Base-by-base conservation (phyloP, 164 flowering plant genomes). In the Magnolia officinalis region DNA sequence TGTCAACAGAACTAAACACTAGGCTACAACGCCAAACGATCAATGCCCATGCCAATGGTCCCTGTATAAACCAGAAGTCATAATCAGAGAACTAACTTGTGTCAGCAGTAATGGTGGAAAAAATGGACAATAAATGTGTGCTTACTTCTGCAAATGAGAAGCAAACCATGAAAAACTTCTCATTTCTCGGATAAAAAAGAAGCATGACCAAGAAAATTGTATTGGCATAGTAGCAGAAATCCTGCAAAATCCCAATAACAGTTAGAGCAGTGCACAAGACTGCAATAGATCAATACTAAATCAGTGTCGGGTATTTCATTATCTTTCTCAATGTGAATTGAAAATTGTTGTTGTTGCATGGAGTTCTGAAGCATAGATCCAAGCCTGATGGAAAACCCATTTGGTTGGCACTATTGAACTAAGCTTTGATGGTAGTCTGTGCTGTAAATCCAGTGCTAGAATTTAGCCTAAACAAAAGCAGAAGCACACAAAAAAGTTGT, bases 21-120 rank as follows among this genome's bases (percentile, higher is more conserved):
- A 96, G 88, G 87, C 99, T 96, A 82, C 98, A 94, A 26, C 98
- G 92, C 99, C 99, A 96, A 71, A 94, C 96, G 78, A 92, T 94
- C 75, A 94, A 75, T 61, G 97, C 98, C 99, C 99, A 96, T 18
- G 97, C 98, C 75, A 95, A 80, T 51, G 99, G 99, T 70, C 99
- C 99, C 99, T 96, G 83, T 16, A 49, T 8, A 16, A 70, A 24
- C 6, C 37, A n/a, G 52, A 16, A 37, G 10, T 70, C 72, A 8
- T 55, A 13, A 55, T 55, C 13, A 55, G 61, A 55, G 13, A 16
- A 11, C 61, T 16, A 55, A 55, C 16, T 8, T 55, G 16, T 16
- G 18, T 55, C 18, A 55, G 61, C 16, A 11, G 16, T 11, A 55
- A 11, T 16, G 13, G 61, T 11, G 61, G 13, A 8, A 55, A 55